phyloP scores from a whole-genome alignment of 2,329 filamentous ascomycete species.

The Verticillium dahliae region DNA sequence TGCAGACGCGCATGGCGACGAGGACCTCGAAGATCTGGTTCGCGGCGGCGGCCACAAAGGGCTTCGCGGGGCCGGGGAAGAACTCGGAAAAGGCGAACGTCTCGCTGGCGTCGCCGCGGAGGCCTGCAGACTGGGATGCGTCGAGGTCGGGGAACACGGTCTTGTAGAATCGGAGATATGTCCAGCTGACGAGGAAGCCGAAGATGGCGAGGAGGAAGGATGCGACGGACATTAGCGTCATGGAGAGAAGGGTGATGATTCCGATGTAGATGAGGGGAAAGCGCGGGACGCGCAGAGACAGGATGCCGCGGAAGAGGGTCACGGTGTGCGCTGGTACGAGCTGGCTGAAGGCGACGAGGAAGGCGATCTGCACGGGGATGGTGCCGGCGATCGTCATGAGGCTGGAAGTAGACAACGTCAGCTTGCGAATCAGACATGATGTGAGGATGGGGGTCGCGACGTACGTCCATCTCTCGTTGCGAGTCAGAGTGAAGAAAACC shows the following conservation, averaged over 20 bases:
- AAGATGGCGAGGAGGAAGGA: slow-evolving; percentile 73
- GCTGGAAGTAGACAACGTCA: slow-evolving; percentile 34
- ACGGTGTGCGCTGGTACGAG: slow-evolving; percentile 96
- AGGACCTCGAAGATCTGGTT: slow-evolving; percentile 69
- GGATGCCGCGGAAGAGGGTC: slow-evolving; percentile 78
- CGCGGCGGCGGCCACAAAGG: slow-evolving; percentile 66
- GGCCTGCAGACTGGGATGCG: slow-evolving; percentile 49
- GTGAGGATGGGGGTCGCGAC: slow-evolving; percentile 21
- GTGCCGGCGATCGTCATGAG: slow-evolving; percentile 81
- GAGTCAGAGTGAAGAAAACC: slow-evolving; percentile 64
- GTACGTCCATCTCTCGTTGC: slow-evolving; percentile 63
- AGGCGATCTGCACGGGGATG: slow-evolving; percentile 82
- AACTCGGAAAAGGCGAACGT: slow-evolving; percentile 95
- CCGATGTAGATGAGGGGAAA: slow-evolving; percentile 69
- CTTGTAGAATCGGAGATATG: slow-evolving; percentile 95
- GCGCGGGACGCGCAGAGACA: slow-evolving; percentile 78
- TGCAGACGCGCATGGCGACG: slow-evolving; percentile 71
- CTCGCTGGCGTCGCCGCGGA: slow-evolving; percentile 89
- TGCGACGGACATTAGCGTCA: slow-evolving; percentile 59
- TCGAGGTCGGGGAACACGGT: slow-evolving; percentile 63
- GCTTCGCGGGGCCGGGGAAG: slow-evolving; percentile 81
- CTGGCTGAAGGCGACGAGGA: slow-evolving; percentile 96
- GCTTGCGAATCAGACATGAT: slow-evolving; percentile 7
- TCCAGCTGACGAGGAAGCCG: slow-evolving; percentile 85
- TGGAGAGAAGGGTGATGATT: slow-evolving; percentile 58